Evolutionary conservation across 2,329 filamentous ascomycete genomes (phyloP).

Genomic region (Sporothrix humicola): DNA sequence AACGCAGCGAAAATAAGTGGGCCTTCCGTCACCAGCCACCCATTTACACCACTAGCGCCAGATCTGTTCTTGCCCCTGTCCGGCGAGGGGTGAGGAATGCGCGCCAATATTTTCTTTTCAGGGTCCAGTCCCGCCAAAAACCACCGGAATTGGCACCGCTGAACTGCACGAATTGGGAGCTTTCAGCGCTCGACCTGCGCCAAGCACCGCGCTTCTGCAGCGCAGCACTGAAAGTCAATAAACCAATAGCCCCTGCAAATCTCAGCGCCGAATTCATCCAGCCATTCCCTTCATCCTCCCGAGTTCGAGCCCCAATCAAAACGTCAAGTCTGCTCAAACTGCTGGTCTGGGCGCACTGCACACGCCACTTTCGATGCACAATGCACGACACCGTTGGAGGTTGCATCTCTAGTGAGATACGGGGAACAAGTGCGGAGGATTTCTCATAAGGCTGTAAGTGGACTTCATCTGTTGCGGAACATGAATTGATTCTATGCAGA

Average conservation of each 20-base stretch:
- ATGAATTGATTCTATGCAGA: background rate
- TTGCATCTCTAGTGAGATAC: too few species aligned
- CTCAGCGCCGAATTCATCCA: background rate
- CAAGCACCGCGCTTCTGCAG: background rate
- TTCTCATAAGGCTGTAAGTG: too few species aligned
- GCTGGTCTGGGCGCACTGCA: slow-evolving; percentile 2
- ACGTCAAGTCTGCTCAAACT: background rate
- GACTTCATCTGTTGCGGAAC: background rate
- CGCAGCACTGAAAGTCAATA: slow-evolving; percentile 6
- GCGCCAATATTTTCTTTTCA: background rate
- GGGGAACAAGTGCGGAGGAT: too few species aligned
- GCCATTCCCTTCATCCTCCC: background rate
- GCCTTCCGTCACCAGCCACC: slow-evolving; percentile 25
- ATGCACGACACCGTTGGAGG: background rate
- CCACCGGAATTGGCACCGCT: background rate
- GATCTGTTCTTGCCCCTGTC: background rate
- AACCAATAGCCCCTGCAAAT: background rate
- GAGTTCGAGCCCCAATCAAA: background rate
- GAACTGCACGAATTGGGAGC: background rate
- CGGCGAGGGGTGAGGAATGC: background rate
- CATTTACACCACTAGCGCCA: background rate
- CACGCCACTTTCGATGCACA: slow-evolving; percentile 2
- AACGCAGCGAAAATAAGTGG: slow-evolving; percentile 2
- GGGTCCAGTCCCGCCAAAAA: background rate
- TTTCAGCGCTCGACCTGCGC: background rate